These are phyloP conservation scores for Komagataella mondaviorum DNA, from an alignment of 805 yeast genomes.

Conservation along the genomic window DNA sequence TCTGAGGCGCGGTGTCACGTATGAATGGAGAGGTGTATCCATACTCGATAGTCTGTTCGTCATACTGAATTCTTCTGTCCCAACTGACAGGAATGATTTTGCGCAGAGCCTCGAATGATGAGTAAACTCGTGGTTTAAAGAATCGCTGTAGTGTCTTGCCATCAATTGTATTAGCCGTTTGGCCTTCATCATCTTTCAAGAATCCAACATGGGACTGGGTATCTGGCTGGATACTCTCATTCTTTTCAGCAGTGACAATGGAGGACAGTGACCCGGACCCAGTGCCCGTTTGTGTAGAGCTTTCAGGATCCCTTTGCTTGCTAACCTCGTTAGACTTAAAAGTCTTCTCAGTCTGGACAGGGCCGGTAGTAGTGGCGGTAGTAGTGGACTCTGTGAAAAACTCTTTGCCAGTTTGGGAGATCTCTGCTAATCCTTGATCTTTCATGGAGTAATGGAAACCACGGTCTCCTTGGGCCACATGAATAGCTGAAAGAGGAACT, in stretches of 20 bases:
- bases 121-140: constrained; percentile 26
- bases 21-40: constrained; percentile 47
- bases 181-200: background rate
- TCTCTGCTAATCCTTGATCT: constrained; percentile 55
- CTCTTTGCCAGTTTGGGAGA: constrained; percentile 32
- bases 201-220: background rate
- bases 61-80: constrained; percentile 15
- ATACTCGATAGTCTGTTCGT: constrained; percentile 22
- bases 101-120: constrained; percentile 26
- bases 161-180: background rate
- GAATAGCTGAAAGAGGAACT: constrained; percentile 57
- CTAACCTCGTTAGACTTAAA: background rate
- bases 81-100: constrained; percentile 24
- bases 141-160: constrained; percentile 15
- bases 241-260: background rate
- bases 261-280: background rate
- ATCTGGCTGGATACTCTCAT: background rate
- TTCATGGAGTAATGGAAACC: constrained; percentile 37
- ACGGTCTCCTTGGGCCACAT: constrained; percentile 23
- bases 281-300: background rate
- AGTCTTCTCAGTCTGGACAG: background rate
- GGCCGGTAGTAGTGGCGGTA: background rate
- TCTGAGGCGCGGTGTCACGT: constrained; percentile 39
- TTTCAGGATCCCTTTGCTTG: background rate
- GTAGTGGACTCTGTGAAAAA: constrained; percentile 6